These are phyloP conservation scores for Chaetomiaceae sp. DNA, from an alignment of 2,329 filamentous ascomycete species.

Conservation along the genomic window DNA sequence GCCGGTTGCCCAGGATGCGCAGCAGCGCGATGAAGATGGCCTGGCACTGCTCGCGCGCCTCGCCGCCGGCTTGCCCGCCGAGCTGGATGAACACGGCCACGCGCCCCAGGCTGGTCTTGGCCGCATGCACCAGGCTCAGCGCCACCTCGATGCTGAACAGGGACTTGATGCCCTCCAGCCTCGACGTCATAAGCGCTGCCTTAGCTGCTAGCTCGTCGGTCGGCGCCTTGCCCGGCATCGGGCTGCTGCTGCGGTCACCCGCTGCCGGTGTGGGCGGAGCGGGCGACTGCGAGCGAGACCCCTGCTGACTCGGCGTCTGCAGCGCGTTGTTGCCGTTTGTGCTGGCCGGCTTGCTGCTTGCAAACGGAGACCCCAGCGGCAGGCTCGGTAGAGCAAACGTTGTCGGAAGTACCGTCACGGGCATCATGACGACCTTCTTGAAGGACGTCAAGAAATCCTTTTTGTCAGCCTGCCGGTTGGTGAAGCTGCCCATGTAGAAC, in stretches of 20 bases:
- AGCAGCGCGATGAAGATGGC: slow-evolving; percentile 82
- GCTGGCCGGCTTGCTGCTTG: slow-evolving; percentile 34
- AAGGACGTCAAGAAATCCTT: slow-evolving; percentile 94
- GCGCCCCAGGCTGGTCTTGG: slow-evolving; percentile 82
- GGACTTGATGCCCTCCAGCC: slow-evolving; percentile 88
- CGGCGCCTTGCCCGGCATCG: slow-evolving; percentile 59
- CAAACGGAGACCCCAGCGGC: slow-evolving; percentile 55
- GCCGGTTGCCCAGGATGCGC: slow-evolving; percentile 76
- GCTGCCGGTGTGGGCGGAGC: slow-evolving; percentile 24
- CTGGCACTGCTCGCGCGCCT: slow-evolving; percentile 83
- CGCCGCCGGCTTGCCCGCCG: slow-evolving; percentile 73
- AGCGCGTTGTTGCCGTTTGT: slow-evolving; percentile 31
- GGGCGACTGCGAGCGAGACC: slow-evolving; percentile 49
- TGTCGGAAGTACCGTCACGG: slow-evolving; percentile 81
- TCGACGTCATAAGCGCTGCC: slow-evolving; percentile 93
- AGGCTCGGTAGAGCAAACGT: slow-evolving; percentile 52
- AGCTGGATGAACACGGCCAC: slow-evolving; percentile 77
- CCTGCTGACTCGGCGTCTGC: slow-evolving; percentile 34
- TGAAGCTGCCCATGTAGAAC: slow-evolving; percentile 93
- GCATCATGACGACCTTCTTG: slow-evolving; percentile 99
- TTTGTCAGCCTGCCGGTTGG: slow-evolving; percentile 91
- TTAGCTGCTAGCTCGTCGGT: slow-evolving; percentile 93
- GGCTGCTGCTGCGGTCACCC: slow-evolving; percentile 38
- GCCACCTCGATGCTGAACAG: slow-evolving; percentile 96
- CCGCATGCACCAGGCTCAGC: slow-evolving; percentile 79